Base-by-base conservation (phyloP, 192 early-diverging fungal species). In the Backusella luteola region DNA sequence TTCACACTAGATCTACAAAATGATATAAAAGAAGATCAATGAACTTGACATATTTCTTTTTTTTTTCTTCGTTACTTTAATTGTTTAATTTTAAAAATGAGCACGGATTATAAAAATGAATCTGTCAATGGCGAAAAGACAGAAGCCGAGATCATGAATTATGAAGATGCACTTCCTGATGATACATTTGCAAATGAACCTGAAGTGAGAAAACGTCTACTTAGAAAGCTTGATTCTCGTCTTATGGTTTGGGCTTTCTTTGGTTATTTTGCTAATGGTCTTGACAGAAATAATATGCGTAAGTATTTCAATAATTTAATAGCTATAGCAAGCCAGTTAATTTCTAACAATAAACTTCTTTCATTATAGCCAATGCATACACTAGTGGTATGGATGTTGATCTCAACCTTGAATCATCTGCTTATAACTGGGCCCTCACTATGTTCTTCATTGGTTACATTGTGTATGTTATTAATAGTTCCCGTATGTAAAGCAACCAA, bases 401-500 rank as follows among this genome's bases (percentile, higher is more conserved):
- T 35, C 77, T 91, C 9, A 69, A 52, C 19, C 75, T 89, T 19
- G 77, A 49, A 21, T 34, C 73, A 26, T 66, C 42, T 39, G 67
- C 86, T 72, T 91, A 87, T 79, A 90, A 90, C 67, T 87, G 88
- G 87, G 79, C 87, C 69, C 41, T 93, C 12, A 85, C 89, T 34
- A 85, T 89, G 71, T 92, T 92, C 79, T 93, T 91, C 73, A 76
- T 92, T 71, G 90, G 88, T 75, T 87, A 85, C 76, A 79, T 77
- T 42, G 56, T 76, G 56, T 41, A 44, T 34, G 73, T 70, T 71
- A 29, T 44, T 44, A 34, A 32, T 41, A 14, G 11, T 63, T 29
- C 11, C 4, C 12, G 1, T 3, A 63, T 23, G 14, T 63, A 63
- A 4, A 26, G 12, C 12, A 26, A 26, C 3, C 26, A 4, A 63